Percentiles rank a stretch among this genome's conserved stretches.
These are phyloP conservation scores for Raphanus raphanistrum DNA, from an alignment of 345 rosid genomes.

Conservation along the genomic window DNA sequence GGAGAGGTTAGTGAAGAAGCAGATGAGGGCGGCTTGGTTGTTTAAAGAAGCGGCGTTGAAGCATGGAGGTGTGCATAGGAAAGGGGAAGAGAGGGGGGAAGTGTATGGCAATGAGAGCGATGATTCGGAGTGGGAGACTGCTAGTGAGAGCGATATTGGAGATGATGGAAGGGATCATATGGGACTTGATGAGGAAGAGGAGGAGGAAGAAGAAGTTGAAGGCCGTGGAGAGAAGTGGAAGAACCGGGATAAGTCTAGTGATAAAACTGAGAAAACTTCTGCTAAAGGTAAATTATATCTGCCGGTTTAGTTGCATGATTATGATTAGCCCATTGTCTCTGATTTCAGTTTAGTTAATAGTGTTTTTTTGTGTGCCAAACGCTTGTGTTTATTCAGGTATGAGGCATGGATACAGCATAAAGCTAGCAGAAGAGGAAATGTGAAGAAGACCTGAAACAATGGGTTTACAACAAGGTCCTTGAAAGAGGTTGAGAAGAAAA, in stretches of 20 bases:
- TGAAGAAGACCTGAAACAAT: neutral
- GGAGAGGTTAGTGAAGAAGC: slow-evolving; percentile 92
- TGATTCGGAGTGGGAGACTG: slow-evolving; percentile 98
- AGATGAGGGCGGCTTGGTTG: slow-evolving; percentile 98
- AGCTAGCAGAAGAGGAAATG: slow-evolving; percentile 53
- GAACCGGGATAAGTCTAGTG: slow-evolving; percentile 38
- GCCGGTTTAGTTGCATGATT: slow-evolving; percentile 13
- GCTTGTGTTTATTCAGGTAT: slow-evolving; percentile 46
- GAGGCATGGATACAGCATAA: slow-evolving; percentile 57
- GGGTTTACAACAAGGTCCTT: slow-evolving; percentile 2
- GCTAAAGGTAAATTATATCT: slow-evolving; percentile 49
- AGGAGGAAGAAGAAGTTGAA: slow-evolving; percentile 62
- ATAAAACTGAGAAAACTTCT: slow-evolving; percentile 50
- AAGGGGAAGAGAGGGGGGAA: slow-evolving; percentile 65
- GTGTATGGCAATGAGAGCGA: slow-evolving; percentile 74
- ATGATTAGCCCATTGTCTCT: neutral
- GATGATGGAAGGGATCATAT: slow-evolving; percentile 76
- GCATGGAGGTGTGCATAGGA: slow-evolving; percentile 82
- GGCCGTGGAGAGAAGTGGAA: slow-evolving; percentile 40
- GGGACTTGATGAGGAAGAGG: slow-evolving; percentile 70
- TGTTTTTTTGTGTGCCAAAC: slow-evolving; percentile 9
- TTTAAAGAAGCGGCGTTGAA: slow-evolving; percentile 92
- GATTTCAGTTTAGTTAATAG: neutral
- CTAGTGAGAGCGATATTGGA: slow-evolving; percentile 92
- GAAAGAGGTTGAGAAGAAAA: neutral